These are phyloP conservation scores for Galerina marginata DNA, from an alignment of 768 basidiomycete genomes.

Conservation along the genomic window DNA sequence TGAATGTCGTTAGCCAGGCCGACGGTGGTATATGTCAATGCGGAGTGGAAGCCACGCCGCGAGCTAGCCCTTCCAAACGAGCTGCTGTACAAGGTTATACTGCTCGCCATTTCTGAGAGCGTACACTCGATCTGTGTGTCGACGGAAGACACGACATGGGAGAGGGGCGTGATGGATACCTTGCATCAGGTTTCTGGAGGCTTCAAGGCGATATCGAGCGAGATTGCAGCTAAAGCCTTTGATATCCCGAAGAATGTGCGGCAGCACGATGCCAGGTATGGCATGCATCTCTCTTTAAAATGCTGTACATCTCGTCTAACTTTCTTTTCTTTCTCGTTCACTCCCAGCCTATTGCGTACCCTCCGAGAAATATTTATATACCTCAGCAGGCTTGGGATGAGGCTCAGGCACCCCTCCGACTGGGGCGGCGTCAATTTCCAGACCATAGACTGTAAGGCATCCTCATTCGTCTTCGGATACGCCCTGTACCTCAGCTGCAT, in stretches of 20 bases:
- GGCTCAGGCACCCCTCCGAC: slow-evolving; percentile 28
- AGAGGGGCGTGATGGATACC: slow-evolving; percentile 36
- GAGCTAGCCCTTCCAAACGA: slow-evolving; percentile 40
- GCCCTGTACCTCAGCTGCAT: slow-evolving; percentile 36
- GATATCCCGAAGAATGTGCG: slow-evolving; percentile 23
- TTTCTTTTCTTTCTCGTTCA: neutral
- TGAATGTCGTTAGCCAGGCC: too few species aligned
- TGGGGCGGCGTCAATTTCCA: slow-evolving; percentile 26
- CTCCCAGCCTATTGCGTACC: slow-evolving; percentile 16
- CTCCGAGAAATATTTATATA: slow-evolving; percentile 28
- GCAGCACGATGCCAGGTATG: slow-evolving; percentile 25
- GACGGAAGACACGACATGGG: slow-evolving; percentile 37
- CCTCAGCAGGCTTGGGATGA: slow-evolving; percentile 28
- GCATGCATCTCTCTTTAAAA: neutral
- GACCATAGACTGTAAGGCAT: slow-evolving; percentile 27
- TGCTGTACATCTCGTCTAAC: neutral
- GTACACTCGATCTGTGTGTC: slow-evolving; percentile 40
- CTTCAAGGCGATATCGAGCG: slow-evolving; percentile 39
- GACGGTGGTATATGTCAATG: too few species aligned
- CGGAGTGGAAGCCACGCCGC: slow-evolving; percentile 18
- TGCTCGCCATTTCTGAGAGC: slow-evolving; percentile 33
- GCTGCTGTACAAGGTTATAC: slow-evolving; percentile 40
- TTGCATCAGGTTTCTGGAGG: slow-evolving; percentile 37
- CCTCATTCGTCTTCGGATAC: slow-evolving; percentile 35
- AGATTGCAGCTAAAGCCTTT: slow-evolving; percentile 39